Evolutionary conservation across 2,329 filamentous ascomycete species (phyloP), one percentile per base, ranked within the genome.

Genomic region (Aspergillus carbonarius): DNA sequence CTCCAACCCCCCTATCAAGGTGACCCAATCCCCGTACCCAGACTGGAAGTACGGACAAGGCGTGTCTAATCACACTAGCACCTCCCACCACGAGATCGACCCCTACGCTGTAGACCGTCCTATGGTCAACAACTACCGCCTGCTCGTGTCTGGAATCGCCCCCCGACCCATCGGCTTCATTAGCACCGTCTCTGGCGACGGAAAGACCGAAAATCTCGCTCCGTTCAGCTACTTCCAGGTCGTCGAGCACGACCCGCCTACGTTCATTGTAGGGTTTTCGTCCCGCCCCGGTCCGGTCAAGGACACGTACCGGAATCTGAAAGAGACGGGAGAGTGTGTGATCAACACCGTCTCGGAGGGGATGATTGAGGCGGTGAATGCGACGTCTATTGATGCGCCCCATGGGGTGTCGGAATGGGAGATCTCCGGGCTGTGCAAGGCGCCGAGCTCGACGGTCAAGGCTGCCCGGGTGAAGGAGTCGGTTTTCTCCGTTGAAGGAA

Each of bases 331-430:
- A 30, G 91, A 96, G 78, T 93, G 90, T 74, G 85, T 87, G 54
- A 88, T 96, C 76, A 96, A 95, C 78, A 89, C 96, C 68, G 89
- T 96, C 66, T 86, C 84, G 8, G 92, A 96, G 78, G 83, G 87
- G 69, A 95, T 88, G 73, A 71, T 95, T 70, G 92, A 96, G 79
- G 93, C 93, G 0, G 92, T 92, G 40, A 96, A 97, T 75, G 81
- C 86, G 7, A 84, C 87, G 4, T 83, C 83, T 23, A 85, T 95
- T 63, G 90, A 96, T 74, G 85, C 90, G 0, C 92, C 92, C 0
- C 86, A 86, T 60, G 90, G 88, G 0, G 78, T 85, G 0, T 89
- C 85, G 0, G 93, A 97, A 74, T 96, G 92, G 91, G 82, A 82
- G 2, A 76, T 96, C n/a, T 84, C 84, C 23, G 93, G 93, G 0